These are phyloP conservation scores for Cyclotella atomus DNA, from an alignment of 108 stramenopile species.

Conservation along the genomic window DNA sequence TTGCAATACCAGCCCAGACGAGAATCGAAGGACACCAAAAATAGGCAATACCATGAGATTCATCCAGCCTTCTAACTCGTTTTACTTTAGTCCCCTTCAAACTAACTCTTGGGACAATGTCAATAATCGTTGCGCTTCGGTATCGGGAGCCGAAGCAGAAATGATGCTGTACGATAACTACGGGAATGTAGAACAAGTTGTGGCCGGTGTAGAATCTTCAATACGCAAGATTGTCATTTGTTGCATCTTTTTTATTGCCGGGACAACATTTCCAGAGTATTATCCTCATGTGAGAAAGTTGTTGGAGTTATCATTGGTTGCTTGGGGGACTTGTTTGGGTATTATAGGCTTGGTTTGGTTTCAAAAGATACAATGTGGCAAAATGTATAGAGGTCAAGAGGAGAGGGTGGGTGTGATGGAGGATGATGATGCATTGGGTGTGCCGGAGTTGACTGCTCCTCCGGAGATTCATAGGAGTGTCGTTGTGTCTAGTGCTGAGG, in stretches of 20 bases:
- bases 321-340: constrained; percentile 72
- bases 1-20: too few relatives aligned
- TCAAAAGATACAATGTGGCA: constrained; percentile 13
- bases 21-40: too few relatives aligned
- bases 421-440: neutral
- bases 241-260: constrained; percentile 30
- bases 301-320: constrained; percentile 52
- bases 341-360: constrained; percentile 45
- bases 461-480: too few relatives aligned
- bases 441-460: neutral
- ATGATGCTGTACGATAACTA: neutral
- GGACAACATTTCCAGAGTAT: constrained; percentile 17
- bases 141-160: neutral
- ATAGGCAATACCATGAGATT: too few relatives aligned
- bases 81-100: too few relatives aligned
- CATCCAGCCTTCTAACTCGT: too few relatives aligned
- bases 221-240: constrained; percentile 25
- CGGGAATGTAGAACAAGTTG: neutral
- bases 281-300: constrained; percentile 8
- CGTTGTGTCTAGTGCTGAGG: neutral
- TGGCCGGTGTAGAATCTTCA: constrained; percentile 5
- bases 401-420: neutral
- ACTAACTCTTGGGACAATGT: too few relatives aligned
- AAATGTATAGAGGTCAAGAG: neutral
- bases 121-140: too few relatives aligned